Evolutionary conservation across 2,329 filamentous ascomycete genomes (phyloP).

Genomic region (Botrytis fabae): DNA sequence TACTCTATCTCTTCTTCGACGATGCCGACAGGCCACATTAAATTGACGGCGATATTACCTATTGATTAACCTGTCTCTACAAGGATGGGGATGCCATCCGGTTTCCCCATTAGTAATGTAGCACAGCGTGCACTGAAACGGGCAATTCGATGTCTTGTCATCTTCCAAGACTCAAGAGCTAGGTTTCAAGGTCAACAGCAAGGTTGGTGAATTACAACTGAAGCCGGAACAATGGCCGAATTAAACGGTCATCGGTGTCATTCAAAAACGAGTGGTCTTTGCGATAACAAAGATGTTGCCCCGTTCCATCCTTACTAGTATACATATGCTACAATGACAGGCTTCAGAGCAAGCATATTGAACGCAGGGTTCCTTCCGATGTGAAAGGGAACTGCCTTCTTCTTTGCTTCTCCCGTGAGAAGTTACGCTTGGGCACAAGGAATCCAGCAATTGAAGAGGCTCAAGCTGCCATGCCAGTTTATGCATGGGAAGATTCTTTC

Average conservation of each 20-base stretch:
- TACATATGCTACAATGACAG: conserved; percentile 25
- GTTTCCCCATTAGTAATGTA: conserved; percentile 4
- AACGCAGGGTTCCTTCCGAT: conserved; percentile 32
- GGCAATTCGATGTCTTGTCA: conserved; percentile 5
- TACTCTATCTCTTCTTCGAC: conserved; percentile 9
- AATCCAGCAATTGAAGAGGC: conserved; percentile 5
- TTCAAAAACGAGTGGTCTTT: conserved; percentile 14
- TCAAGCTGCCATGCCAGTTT: not conserved
- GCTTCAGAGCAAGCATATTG: conserved; percentile 27
- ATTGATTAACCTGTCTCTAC: not conserved
- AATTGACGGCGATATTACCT: conserved; percentile 7
- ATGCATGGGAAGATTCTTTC: not conserved
- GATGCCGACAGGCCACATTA: not conserved
- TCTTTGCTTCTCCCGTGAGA: not conserved
- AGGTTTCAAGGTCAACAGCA: not conserved
- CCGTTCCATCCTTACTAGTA: conserved; percentile 25
- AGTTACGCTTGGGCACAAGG: not conserved
- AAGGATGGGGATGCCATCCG: not conserved
- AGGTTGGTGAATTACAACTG: not conserved
- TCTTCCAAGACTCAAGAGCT: conserved; percentile 10
- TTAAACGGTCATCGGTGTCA: conserved; percentile 15
- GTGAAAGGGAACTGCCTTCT: conserved; percentile 22
- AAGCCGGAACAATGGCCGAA: conserved; percentile 3
- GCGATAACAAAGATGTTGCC: conserved; percentile 7
- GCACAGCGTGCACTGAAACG: not conserved